phyloP scores from a whole-genome alignment of 2,329 filamentous ascomycete species.

The Fusarium sp. region DNA sequence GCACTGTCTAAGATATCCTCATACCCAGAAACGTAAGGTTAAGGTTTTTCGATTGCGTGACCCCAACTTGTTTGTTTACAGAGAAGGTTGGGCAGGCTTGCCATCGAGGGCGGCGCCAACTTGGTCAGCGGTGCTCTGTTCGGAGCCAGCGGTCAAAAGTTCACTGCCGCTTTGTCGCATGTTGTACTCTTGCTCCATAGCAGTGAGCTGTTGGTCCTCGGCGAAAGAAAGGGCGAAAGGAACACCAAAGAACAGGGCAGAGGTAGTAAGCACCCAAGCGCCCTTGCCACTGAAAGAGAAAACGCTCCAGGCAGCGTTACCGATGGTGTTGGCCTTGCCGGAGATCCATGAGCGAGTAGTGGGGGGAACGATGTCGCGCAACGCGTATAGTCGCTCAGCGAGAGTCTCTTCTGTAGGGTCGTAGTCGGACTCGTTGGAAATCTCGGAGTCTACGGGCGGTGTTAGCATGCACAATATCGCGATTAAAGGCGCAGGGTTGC shows the following conservation, averaged over 20 bases:
- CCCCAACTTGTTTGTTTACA: slow-evolving; percentile 54
- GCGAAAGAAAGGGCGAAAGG: slow-evolving; percentile 93
- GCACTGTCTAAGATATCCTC: slow-evolving; percentile 33
- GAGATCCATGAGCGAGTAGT: slow-evolving; percentile 76
- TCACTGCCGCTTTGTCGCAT: slow-evolving; percentile 94
- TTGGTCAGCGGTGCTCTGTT: slow-evolving; percentile 60
- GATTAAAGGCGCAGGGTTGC: slow-evolving; percentile 8
- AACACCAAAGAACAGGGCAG: slow-evolving; percentile 88
- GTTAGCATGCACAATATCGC: slow-evolving; percentile 7
- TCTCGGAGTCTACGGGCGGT: slow-evolving; percentile 76
- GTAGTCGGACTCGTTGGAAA: slow-evolving; percentile 82
- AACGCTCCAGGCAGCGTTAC: slow-evolving; percentile 61
- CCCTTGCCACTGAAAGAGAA: slow-evolving; percentile 83
- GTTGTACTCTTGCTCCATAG: slow-evolving; percentile 97
- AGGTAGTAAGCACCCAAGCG: slow-evolving; percentile 91
- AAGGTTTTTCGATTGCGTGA: slow-evolving; percentile 19
- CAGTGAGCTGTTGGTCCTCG: slow-evolving; percentile 95
- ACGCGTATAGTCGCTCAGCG: slow-evolving; percentile 75
- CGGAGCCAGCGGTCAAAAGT: slow-evolving; percentile 63
- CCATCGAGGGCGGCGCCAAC: slow-evolving; percentile 63
- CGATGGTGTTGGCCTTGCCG: slow-evolving; percentile 68
- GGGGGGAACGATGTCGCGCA: slow-evolving; percentile 81
- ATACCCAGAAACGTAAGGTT: slow-evolving; percentile 20
- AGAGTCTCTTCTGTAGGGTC: slow-evolving; percentile 70
- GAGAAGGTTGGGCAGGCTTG: slow-evolving; percentile 60